Base-by-base conservation (phyloP, 1,284 basidiomycete genomes). In the Cryptococcus sp. region DNA sequence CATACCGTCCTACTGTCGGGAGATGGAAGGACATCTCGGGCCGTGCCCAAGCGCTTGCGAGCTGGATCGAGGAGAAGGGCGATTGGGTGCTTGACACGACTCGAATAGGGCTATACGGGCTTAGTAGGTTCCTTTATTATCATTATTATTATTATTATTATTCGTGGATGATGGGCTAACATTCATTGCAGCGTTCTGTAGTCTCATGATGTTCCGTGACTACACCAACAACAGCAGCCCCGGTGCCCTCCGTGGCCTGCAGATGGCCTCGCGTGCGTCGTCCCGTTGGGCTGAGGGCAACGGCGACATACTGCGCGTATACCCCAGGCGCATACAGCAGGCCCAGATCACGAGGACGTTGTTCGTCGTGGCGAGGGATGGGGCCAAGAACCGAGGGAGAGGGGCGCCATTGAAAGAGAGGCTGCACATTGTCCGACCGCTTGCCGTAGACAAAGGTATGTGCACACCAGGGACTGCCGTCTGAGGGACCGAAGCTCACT, bases 191-290 rank as follows among this genome's bases (percentile, higher is more conserved):
- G 50, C 50, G 28, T 51, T 51, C 23, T 51, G 50, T 21, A 40
- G 50, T 28, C 23, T 51, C 23, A 51, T 51, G 50, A 51, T 51
- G 50, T 51, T 51, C 21, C 50, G 50, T 4, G 50, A 51, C 33
- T 35, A 51, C 35, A 9, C 23, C 12, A 24, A 51, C 33, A 42
- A 24, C 28, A 39, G 23, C 15, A 42, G 39, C 33, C 4, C 50
- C n/a, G 36, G 11, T 28, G 50, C 50, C n/a, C 23, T 51, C 20
- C 39, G 44, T 11, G 50, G 50, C n/a, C 11, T 51, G 20, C 21
- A 51, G 21, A 4, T 35, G 15, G 50, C 50, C 8, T 51, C 50
- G 11, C 23, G 23, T 13, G 50, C 50, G 11, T 42, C 50, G 8
- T 40, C 39, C 20, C 50, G 50, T 4, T 51, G 50, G 50, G 50